phyloP scores from a whole-genome alignment of 2,329 filamentous ascomycete species.

The Talaromyces sp. region DNA sequence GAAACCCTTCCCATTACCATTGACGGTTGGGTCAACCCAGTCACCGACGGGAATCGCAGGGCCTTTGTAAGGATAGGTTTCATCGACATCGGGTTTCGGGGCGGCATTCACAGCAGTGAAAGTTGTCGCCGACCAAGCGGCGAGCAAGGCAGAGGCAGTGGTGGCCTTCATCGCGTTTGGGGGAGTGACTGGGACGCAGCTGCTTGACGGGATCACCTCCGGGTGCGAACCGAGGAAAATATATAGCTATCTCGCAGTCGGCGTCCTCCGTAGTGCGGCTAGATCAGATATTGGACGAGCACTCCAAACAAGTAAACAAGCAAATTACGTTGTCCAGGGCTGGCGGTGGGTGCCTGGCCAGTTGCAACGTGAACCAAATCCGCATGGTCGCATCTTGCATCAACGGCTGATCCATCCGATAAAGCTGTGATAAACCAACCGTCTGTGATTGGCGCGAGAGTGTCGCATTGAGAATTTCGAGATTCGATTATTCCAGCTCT shows the following conservation, averaged over 20 bases:
- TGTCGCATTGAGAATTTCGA: background rate
- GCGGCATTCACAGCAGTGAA: conserved; percentile 31
- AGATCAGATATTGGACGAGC: background rate
- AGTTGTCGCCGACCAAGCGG: conserved; percentile 22
- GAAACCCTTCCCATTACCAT: conserved; percentile 53
- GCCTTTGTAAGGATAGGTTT: conserved; percentile 46
- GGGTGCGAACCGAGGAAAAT: background rate
- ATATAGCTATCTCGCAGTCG: background rate
- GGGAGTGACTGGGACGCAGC: background rate
- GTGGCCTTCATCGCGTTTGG: conserved; percentile 10
- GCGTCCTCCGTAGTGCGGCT: background rate
- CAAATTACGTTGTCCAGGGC: background rate
- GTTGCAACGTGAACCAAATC: background rate
- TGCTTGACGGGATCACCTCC: background rate
- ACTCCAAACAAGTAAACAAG: background rate
- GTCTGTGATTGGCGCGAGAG: background rate
- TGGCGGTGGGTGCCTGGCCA: background rate
- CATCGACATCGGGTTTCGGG: conserved; percentile 31
- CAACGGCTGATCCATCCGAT: background rate
- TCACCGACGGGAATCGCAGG: conserved; percentile 50
- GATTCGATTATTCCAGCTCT: background rate
- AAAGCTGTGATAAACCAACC: conserved; percentile 1
- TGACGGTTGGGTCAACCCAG: conserved; percentile 50
- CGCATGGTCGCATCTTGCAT: conserved; percentile 5
- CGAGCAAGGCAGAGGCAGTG: conserved; percentile 20